phyloP scores from a whole-genome alignment of 116 monocot genomes.

The Trichopus zeylanicus region DNA sequence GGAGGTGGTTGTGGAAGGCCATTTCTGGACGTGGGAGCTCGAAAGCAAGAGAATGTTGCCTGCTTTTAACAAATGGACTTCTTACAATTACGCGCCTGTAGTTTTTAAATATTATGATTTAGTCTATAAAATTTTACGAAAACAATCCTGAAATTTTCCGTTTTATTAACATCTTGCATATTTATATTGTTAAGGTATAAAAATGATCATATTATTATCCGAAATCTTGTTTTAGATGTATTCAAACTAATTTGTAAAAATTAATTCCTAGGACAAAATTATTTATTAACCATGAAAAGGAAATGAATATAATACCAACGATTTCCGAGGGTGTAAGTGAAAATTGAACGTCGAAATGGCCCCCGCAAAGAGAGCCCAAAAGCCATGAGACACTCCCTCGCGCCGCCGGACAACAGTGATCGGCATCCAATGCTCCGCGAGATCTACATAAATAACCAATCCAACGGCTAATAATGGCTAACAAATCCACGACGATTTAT shows the following conservation, averaged over 20 bases:
- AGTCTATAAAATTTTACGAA: background rate
- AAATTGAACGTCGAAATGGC: background rate
- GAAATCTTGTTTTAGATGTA: too few species aligned
- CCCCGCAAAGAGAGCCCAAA: background rate
- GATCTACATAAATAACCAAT: background rate
- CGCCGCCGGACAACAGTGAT: background rate
- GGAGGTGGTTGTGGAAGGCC: constrained; percentile 10
- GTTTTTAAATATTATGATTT: background rate
- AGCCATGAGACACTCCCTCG: background rate
- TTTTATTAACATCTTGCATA: background rate
- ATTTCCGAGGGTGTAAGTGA: background rate
- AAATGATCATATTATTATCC: too few species aligned
- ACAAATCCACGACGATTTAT: background rate
- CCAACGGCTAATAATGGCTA: background rate
- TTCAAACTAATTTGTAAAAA: too few species aligned
- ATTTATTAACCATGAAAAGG: too few species aligned
- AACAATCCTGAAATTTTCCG: background rate
- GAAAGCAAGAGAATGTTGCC: background rate
- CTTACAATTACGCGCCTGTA: background rate
- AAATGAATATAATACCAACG: too few species aligned
- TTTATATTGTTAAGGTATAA: too few species aligned
- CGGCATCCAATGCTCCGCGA: background rate
- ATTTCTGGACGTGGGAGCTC: background rate
- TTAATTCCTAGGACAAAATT: too few species aligned
- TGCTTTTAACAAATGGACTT: constrained; percentile 30